These are phyloP conservation scores for Hemileccinum rubropunctum DNA, from an alignment of 768 basidiomycete species.

Conservation along the genomic window DNA sequence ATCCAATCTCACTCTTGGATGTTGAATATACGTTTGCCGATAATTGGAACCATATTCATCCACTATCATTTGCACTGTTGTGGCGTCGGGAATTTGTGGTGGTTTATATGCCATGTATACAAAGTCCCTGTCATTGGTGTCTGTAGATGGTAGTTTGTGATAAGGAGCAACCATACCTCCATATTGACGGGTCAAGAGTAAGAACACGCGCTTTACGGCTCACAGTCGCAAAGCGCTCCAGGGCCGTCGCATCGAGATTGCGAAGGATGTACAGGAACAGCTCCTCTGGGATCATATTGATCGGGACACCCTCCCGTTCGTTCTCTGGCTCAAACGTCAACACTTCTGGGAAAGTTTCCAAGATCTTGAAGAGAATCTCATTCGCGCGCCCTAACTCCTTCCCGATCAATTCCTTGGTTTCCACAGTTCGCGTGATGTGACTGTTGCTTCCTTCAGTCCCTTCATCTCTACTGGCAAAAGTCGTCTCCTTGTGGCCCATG, in stretches of 20 bases:
- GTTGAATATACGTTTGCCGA: conserved; percentile 77
- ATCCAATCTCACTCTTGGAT: conserved; percentile 80
- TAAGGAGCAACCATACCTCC: conserved; percentile 55
- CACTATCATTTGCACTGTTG: conserved; percentile 48
- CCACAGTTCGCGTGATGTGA: conserved; percentile 68
- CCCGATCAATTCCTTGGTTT: conserved; percentile 9
- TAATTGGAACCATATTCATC: conserved; percentile 59
- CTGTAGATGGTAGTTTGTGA: conserved; percentile 2
- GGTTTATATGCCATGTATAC: conserved; percentile 67
- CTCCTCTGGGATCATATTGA: conserved; percentile 73
- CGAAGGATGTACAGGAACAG: conserved; percentile 66
- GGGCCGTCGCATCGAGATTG: conserved; percentile 57
- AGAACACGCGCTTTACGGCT: conserved; percentile 74
- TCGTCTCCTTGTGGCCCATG: conserved; percentile 68
- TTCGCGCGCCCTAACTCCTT: conserved; percentile 17
- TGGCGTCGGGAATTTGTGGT: conserved; percentile 65
- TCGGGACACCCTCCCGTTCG: conserved; percentile 52
- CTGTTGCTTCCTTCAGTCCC: conserved; percentile 63
- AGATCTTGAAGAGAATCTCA: conserved; percentile 46
- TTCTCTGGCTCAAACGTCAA: conserved; percentile 68
- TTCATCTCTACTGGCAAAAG: conserved; percentile 70
- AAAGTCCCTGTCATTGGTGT: conserved; percentile 45
- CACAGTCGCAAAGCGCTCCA: conserved; percentile 77
- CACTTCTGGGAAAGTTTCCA: conserved; percentile 46
- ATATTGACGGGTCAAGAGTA: conserved; percentile 65